Percentiles rank a stretch among this genome's conserved stretches.
Conservation (phyloP, 805 yeast species). For the Candida sanyiensis region DNA sequence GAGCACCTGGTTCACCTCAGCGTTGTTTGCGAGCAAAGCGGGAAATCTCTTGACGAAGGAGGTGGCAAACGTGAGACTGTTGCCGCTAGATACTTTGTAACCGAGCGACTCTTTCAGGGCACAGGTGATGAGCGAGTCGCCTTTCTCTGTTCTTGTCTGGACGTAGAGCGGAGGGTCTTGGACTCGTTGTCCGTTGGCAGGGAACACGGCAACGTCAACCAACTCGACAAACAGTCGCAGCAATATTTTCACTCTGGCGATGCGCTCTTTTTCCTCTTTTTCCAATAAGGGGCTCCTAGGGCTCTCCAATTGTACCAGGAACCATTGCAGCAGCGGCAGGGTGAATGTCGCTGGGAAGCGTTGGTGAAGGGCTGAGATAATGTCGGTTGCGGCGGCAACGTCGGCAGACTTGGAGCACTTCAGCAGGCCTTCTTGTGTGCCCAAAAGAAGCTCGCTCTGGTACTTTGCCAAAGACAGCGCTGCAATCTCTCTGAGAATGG, state of each 20-base stretch:
- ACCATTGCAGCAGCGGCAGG: conserved; percentile 37
- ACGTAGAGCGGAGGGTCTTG: conserved; percentile 42
- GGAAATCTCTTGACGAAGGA: conserved; percentile 46
- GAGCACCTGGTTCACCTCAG: conserved; percentile 30
- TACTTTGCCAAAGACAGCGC: conserved; percentile 68
- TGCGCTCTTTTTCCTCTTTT: conserved; percentile 40
- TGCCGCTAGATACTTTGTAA: conserved; percentile 33
- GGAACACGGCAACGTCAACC: conserved; percentile 49
- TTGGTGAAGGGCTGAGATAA: conserved; percentile 71
- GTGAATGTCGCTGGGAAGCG: conserved; percentile 56
- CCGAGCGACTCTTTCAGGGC: conserved; percentile 41
- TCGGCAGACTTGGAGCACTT: conserved; percentile 52
- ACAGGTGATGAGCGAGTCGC: conserved; percentile 36
- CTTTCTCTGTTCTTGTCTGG: conserved; percentile 28
- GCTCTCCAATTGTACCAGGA: conserved; percentile 36
- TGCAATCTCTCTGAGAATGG: conserved; percentile 54
- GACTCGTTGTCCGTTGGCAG: conserved; percentile 36
- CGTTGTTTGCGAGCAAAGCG: conserved; percentile 26
- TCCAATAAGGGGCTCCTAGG: conserved; percentile 29
- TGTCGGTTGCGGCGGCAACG: conserved; percentile 55
- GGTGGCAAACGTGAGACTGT: conserved; percentile 35
- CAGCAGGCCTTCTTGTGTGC: conserved; percentile 56
- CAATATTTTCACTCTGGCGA: conserved; percentile 40
- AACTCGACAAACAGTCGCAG: conserved; percentile 54
- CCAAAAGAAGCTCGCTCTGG: conserved; percentile 59